These are phyloP conservation scores for Euphrasia confusa DNA, from an alignment of 257 asterid species.

Conservation along the genomic window DNA sequence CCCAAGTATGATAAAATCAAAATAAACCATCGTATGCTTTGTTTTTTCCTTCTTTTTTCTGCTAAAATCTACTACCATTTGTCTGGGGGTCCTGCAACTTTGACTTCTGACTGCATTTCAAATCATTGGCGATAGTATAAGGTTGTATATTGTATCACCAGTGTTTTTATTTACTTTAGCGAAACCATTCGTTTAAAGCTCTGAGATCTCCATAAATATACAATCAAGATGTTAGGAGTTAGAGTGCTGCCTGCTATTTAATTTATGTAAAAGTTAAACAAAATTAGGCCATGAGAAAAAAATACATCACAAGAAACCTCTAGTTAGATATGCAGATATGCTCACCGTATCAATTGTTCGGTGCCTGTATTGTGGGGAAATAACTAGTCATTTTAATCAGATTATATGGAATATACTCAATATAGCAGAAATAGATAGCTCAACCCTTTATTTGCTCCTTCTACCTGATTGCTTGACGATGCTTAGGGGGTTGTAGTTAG, in stretches of 20 bases:
- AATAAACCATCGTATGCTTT: background rate
- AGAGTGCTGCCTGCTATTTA: background rate
- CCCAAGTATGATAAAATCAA: background rate
- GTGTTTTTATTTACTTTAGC: background rate
- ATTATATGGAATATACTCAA: background rate
- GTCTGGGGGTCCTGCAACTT: background rate
- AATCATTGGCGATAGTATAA: background rate
- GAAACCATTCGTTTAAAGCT: background rate
- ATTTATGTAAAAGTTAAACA: background rate
- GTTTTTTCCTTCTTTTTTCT: background rate
- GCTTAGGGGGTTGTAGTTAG: background rate
- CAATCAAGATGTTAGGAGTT: background rate
- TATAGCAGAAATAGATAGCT: background rate
- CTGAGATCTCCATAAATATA: background rate
- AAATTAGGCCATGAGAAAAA: background rate
- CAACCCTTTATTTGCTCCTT: background rate
- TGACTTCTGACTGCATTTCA: background rate
- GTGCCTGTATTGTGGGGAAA: background rate
- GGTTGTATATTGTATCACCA: background rate
- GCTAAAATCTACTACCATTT: background rate
- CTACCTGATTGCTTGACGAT: conserved; percentile 6
- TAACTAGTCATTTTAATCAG: background rate
- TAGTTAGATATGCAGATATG: background rate
- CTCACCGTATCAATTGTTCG: background rate
- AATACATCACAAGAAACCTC: background rate